A percentile compares a stretch with the other conserved stretches of the same genome.
These are phyloP conservation scores for Solanum chaucha DNA, from an alignment of 257 asterid species.

Conservation along the genomic window DNA sequence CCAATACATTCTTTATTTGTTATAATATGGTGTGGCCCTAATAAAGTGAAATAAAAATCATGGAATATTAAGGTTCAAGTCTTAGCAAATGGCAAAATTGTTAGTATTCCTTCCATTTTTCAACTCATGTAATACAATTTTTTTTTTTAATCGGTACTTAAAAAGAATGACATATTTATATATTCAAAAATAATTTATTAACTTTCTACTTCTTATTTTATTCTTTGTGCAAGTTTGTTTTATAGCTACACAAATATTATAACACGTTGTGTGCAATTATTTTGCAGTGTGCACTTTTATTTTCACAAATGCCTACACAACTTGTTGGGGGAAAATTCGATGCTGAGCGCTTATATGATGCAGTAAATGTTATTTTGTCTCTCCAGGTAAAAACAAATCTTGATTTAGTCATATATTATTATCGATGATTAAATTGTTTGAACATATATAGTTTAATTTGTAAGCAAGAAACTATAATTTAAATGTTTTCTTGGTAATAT, in stretches of 20 bases:
- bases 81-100: background rate
- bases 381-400: conserved; percentile 22
- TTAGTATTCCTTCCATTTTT: background rate
- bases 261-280: background rate
- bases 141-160: too few species aligned
- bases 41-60: background rate
- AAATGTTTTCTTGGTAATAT: background rate
- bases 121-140: too few species aligned
- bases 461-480: background rate
- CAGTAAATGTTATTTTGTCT: conserved; percentile 39
- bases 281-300: conserved; percentile 23
- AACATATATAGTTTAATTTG: background rate
- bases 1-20: background rate
- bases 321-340: conserved; percentile 26
- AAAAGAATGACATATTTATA: background rate
- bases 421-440: background rate
- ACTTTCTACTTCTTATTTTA: too few species aligned
- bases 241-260: background rate
- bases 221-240: background rate
- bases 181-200: too few species aligned
- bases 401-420: background rate
- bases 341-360: conserved; percentile 25
- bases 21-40: background rate
- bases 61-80: background rate
- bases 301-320: conserved; percentile 25